Base-by-base conservation (phyloP, 805 yeast genomes). In the Ogataea ganodermae region DNA sequence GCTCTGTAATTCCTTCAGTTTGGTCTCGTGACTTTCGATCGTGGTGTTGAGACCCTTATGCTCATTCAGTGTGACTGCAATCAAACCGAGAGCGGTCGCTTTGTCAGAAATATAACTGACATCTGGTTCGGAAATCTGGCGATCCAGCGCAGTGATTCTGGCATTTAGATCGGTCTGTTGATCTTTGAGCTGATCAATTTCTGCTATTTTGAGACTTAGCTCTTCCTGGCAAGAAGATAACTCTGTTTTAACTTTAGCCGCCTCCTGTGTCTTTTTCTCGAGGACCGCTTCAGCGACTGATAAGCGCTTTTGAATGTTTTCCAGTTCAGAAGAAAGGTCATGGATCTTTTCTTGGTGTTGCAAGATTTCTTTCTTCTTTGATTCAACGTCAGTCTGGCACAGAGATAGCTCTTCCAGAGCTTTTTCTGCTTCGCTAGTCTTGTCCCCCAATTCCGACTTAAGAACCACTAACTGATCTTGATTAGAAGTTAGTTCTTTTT, bases 101-200 rank as follows among this genome's bases (percentile, higher is more conserved):
- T 63, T 64, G 8, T 52, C 52, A 8, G 42, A 43, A 20, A 69
- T 45, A 42, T 62, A 62, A 8, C 59, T 66, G 16, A 60, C 48
- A 3, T 66, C 53, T 8, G 79, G 78, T 9, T 52, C 48, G 6
- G 52, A 57, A 20, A 60, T 3, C 35, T 49, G 47, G 9, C 18
- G 22, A 13, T 55, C 47, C 44, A 52, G 35, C 1, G 40, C 13
- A 4, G 39, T 40, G 12, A 58, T 27, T 17, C 56, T 53, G 6
- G 50, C 24, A 14, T 5, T 36, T 21, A 36, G 14, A 7, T 23
- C 31, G 8, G 30, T 14, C 12, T 36, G 40, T 4, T 23, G 28
- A 14, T 16, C 21, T 8, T 23, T 23, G 10, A 35, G 39, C 26
- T 35, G 17, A 6, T 35, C 39, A n/a, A 20, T 28, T 35, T 35